Base-by-base conservation (phyloP, 2,329 filamentous ascomycete species). In the Davidsoniella neocaledoniae region DNA sequence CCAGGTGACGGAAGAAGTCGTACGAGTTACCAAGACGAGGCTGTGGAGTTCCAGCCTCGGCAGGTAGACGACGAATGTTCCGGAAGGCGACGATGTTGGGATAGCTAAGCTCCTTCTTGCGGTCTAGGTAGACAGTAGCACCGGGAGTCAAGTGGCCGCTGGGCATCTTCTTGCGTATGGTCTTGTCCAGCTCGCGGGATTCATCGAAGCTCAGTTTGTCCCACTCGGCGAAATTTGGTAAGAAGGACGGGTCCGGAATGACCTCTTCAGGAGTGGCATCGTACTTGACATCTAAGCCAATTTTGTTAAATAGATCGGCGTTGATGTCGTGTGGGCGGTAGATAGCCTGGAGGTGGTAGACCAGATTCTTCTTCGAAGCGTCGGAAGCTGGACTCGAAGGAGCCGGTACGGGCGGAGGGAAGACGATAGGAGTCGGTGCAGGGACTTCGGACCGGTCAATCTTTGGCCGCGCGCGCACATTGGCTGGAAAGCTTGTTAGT, bases 1-100 rank as follows among this genome's bases (percentile, higher is more conserved):
- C 77, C 17, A 81, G 65, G 56, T 76, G 73, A 48, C 74, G 74
- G 62, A 73, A 81, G 61, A 81, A 81, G 60, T 81, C 77, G 56
- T 79, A 81, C 4, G 74, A 71, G 55, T 79, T 79, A 12, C 77
- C 77, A 6, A 81, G 62, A 5, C 76, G 71, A 26, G 71, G 68
- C 36, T 71, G 66, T 43, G 68, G 63, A 57, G 71, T 70, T 39
- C 76, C 77, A 39, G 68, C 69, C 33, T 69, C 68, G 1, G 73
- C 64, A 5, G 69, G 67, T n/a, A 79, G 64, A 42, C 77, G 71
- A 21, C 76, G 71, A 49, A 81, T 70, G 1, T 74, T 75, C 23
- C 76, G 72, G 58, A 78, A 81, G 6, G 77, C 77, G 39, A 71
- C 66, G 40, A 73, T 68, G 54, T 81, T 81, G 21, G 64, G 56